A percentile compares a stretch with the other conserved stretches of the same genome.
These are phyloP conservation scores for Leptographium lundbergii DNA, from an alignment of 2,329 filamentous ascomycete species.

Conservation along the genomic window DNA sequence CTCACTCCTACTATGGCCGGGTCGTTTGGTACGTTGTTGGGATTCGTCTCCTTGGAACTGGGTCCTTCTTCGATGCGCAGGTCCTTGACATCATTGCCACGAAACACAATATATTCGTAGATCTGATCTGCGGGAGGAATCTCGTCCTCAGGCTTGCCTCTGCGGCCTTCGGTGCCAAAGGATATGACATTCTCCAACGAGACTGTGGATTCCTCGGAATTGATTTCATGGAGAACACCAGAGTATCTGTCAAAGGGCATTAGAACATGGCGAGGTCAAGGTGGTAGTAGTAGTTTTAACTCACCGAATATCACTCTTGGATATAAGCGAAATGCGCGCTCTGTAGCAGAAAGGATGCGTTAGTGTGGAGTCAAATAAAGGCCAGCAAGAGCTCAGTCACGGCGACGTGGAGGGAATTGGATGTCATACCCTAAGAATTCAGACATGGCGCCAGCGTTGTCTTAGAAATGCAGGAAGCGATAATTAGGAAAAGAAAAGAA, in stretches of 20 bases:
- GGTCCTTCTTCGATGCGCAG: constrained; percentile 81
- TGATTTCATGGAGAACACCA: constrained; percentile 93
- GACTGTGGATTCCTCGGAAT: constrained; percentile 91
- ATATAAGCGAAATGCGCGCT: constrained; percentile 12
- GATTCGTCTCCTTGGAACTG: constrained; percentile 59
- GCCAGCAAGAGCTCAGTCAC: neutral
- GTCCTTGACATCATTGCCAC: constrained; percentile 97
- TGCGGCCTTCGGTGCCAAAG: constrained; percentile 85
- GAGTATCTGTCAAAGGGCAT: constrained; percentile 55
- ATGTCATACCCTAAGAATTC: constrained; percentile 9
- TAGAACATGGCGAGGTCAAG: neutral
- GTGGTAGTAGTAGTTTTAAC: neutral
- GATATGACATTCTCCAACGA: constrained; percentile 94
- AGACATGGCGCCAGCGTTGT: constrained; percentile 5
- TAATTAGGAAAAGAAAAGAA: neutral
- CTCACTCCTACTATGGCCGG: constrained; percentile 96
- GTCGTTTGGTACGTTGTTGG: constrained; percentile 76
- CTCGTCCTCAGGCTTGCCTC: constrained; percentile 65
- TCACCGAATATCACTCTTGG: constrained; percentile 12
- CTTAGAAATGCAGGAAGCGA: neutral
- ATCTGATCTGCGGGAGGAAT: constrained; percentile 73
- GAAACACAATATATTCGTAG: constrained; percentile 98
- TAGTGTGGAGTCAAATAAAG: neutral
- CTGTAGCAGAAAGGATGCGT: neutral
- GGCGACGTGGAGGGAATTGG: neutral